Evolutionary conservation across 805 yeast species (phyloP), one percentile per base, ranked within the genome.

Genomic region (Kluyveromyces dobzhanskii): DNA sequence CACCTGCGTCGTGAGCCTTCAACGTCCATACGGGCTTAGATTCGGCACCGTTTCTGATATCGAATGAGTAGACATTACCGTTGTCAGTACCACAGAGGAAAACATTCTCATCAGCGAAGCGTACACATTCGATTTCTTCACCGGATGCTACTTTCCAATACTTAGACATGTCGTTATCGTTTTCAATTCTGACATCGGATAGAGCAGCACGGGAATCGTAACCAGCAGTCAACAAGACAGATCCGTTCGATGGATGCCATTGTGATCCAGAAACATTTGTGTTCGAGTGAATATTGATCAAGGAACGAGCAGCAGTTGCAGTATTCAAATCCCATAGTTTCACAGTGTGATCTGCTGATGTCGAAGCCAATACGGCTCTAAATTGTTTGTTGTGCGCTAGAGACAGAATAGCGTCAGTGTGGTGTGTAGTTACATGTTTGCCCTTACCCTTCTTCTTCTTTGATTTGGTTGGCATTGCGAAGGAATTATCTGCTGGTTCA

Each of bases 1-100:
- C 81, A 44, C 95, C 97, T 2, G 94, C 75, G 64, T 92, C 97
- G 59, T 92, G 98, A 2, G 97, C 97, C 61, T 92, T 95, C 50
- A 92, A 69, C 2, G 95, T 85, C 98, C 98, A 92, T 24, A 90
- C 53, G 14, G 97, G 88, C 47, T 71, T 73, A 41, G 69, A 65
- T 33, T 70, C 71, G 28, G 69, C 74, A 23, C 48, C 53, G 37
- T 65, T 66, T 59, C 95, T 76, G 32, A 85, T 81, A 61, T 90
- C 98, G 53, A 82, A 90, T 45, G 90, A 81, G 66, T 85, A 85
- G 18, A 92, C 76, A 53, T 78, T 78, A 58, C 98, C 98, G 46
- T 75, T 71, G 60, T 92, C 98, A 19, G 96, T 86, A 54, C 96
- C 95, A 30, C 87, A 92, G 54, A 79, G 76, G 59, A 90, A 82